Base-by-base conservation (phyloP, 208 protist genomes). In the Naegleria fowleri region DNA sequence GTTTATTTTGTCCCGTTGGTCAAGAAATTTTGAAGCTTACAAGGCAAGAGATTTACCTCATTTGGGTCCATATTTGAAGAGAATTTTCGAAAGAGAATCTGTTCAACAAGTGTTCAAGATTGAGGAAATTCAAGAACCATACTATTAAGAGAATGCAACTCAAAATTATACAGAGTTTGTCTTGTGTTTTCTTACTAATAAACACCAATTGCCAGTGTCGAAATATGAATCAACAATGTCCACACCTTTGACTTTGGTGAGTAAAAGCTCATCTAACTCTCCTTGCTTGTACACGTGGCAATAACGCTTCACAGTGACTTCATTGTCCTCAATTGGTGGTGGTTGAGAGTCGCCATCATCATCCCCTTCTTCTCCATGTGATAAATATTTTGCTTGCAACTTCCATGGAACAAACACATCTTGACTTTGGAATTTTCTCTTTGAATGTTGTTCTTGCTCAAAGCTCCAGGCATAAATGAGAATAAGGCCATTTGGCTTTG, bases 211-310 rank as follows among this genome's bases (percentile, higher is more conserved):
- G 11, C 55, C 55, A 67, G 22, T 29, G 22, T 67, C 55, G 22
- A 67, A 67, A 29, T 67, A 67, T 1, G 55, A 67, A 67, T 67
- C 55, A 15, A 67, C 11, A 67, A 67, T 67, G 22, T 67, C 55
- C 55, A 67, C 55, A 29, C 55, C 55, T 29, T 67, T 67, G 22
- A 67, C 55, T 13, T 67, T 67, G 1, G 55, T 67, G 11, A 29
- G 11, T 29, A 85, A 13, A 9, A 85, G 40, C 19, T 58, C 84
- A 9, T 88, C 84, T 5, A 88, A 58, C 16, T 88, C 84, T 58
- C 84, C 84, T 33, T 88, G 3, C 55, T 58, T 88, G 41, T 59
- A 88, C 5, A 88, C 41, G 13, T 88, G 84, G 36, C 43, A 88
- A 58, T 88, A 88, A 16, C 84, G 6, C 19, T 88, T n/a, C 4